These are phyloP conservation scores for Cercospora sojina DNA, from an alignment of 2,329 filamentous ascomycete genomes.

Conservation along the genomic window DNA sequence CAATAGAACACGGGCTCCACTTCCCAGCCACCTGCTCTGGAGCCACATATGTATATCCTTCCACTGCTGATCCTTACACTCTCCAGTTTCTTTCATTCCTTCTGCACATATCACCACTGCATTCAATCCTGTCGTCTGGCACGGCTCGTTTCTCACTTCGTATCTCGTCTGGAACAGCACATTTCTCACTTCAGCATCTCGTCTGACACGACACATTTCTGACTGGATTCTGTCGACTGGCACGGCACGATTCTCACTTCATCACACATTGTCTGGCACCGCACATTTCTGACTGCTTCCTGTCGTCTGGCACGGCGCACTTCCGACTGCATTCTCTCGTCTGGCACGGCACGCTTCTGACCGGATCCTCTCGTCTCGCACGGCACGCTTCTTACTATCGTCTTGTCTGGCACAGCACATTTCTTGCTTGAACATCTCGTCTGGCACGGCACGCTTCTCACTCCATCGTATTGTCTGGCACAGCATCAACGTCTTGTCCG, in stretches of 20 bases:
- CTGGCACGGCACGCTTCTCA: neutral
- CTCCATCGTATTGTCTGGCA: neutral
- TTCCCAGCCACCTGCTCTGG: neutral
- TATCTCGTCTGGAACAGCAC: neutral
- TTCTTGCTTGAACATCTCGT: neutral
- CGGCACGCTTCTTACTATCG: neutral
- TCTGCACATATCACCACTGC: neutral
- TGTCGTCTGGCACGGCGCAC: neutral
- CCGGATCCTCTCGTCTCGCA: neutral
- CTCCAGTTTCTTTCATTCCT: neutral
- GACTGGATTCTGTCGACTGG: neutral
- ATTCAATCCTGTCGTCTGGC: neutral
- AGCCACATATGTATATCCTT: neutral
- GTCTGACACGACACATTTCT: neutral
- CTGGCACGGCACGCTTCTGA: neutral
- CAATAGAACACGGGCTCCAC: neutral
- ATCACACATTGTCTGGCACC: neutral
- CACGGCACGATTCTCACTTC: neutral
- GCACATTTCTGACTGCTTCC: neutral
- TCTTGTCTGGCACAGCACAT: neutral
- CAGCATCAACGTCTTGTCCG: neutral
- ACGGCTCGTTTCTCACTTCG: neutral
- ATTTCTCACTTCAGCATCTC: neutral
- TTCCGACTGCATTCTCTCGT: neutral
- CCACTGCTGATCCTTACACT: neutral